These are phyloP conservation scores for Paramecium sexaurelia DNA, from an alignment of 73 alveolate genomes.

Conservation along the genomic window DNA sequence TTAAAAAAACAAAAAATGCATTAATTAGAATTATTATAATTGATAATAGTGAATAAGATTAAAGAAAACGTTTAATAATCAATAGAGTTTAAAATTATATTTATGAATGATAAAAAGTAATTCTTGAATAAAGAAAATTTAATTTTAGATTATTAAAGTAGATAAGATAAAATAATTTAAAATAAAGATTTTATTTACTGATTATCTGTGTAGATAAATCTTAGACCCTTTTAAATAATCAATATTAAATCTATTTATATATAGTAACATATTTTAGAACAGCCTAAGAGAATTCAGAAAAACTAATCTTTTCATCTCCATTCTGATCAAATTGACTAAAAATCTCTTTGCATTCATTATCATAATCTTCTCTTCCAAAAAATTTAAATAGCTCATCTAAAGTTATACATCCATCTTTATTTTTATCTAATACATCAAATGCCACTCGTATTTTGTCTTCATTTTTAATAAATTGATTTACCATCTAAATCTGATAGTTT, in stretches of 20 bases:
- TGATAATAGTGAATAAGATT: too few relatives aligned
- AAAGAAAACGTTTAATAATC: too few relatives aligned
- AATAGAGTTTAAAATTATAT: too few relatives aligned
- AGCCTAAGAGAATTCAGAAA: not conserved
- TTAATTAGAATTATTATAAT: too few relatives aligned
- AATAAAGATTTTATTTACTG: too few relatives aligned
- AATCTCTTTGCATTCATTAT: constrained; percentile 32
- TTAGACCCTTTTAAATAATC: not conserved
- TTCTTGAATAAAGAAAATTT: too few relatives aligned
- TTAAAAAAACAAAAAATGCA: too few relatives aligned
- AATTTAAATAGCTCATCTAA: constrained; percentile 32
- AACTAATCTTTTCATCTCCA: constrained; percentile 22
- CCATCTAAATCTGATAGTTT: constrained; percentile 14
- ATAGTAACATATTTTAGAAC: not conserved
- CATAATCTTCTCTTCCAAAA: not conserved
- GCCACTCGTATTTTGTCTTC: constrained; percentile 7
- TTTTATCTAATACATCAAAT: constrained; percentile 36
- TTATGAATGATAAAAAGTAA: too few relatives aligned
- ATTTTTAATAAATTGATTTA: not conserved
- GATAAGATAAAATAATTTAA: too few relatives aligned
- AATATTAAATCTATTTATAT: constrained; percentile 2
- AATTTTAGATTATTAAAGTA: too few relatives aligned
- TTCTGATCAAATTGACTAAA: constrained; percentile 23
- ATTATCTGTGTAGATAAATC: not conserved
- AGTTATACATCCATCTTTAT: constrained; percentile 36